Evolutionary conservation across 768 basidiomycete species (phyloP), one percentile per base, ranked within the genome.

Genomic region (Boletus subparvulus): DNA sequence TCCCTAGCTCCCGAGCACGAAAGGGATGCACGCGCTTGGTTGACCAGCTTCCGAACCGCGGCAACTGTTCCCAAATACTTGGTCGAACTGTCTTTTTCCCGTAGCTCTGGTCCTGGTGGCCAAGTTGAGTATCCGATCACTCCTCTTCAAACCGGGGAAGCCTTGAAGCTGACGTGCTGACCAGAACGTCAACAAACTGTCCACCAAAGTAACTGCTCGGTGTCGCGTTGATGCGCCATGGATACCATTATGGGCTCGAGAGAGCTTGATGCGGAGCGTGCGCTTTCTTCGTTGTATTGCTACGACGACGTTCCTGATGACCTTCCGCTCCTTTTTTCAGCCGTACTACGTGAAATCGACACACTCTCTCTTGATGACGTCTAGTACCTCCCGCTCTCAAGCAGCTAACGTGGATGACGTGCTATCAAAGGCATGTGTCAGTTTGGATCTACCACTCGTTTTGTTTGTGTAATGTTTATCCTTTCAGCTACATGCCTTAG

Each of bases 101-200:
- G 90, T 50, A 92, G 90, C 62, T 91, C 90, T 4, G 91, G 91
- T 24, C 91, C 91, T 7, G 91, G 91, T 36, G 91, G 91, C 16
- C 90, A 92, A 81, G 90, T 89, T 65, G 55, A 60, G 68, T 60
- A 7, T 50, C 40, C 28, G 10, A 35, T 61, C 47, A 7, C n/a
- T 30, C 17, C 32, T 6, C 30, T 11, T 13, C 13, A 17, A n/a
- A 43, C 33, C 36, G 7, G 16, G 13, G 36, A 17, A 14, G 7
- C 24, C 30, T 2, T 10, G 7, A 9, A 11, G 26, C 47, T 55
- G 40, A 66, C 39, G 17, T 46, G 21, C 30, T 33, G 30, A 40
- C n/a, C 62, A 92, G 89, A 90, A 93, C 61, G 91, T 93, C 39
- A 93, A 93, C 66, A 93, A 92, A 73, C 81, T 92, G n/a, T 92